These are phyloP conservation scores for Allomyces macrogynus DNA, from an alignment of 192 early-diverging fungal species.

Conservation along the genomic window DNA sequence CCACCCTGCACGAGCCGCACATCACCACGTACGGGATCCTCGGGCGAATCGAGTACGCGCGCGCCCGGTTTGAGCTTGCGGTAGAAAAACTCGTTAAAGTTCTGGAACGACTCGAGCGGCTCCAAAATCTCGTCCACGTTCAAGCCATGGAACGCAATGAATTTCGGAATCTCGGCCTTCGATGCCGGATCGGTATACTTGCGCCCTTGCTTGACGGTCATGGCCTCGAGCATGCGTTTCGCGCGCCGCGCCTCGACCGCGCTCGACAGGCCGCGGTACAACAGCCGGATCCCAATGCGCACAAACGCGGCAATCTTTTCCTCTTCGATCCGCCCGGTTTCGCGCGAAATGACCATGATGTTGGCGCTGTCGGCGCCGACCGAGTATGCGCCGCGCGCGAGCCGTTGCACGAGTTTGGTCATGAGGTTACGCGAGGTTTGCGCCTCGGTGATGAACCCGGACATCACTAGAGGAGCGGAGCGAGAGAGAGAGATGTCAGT, in stretches of 20 bases:
- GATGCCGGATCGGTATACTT: slow-evolving; percentile 46
- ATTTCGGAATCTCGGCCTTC: slow-evolving; percentile 39
- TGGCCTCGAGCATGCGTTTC: slow-evolving; percentile 16
- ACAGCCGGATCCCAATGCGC: slow-evolving; percentile 7
- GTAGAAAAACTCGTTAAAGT: slow-evolving; percentile 75
- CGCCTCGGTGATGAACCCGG: slow-evolving; percentile 54
- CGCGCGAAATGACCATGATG: slow-evolving; percentile 53
- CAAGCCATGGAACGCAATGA: slow-evolving; percentile 50
- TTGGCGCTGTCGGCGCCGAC: slow-evolving; percentile 41
- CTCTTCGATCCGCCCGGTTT: slow-evolving; percentile 42
- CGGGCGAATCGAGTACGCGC: slow-evolving; percentile 16
- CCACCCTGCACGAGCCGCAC: no score
- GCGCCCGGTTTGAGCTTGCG: slow-evolving; percentile 51
- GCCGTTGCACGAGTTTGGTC: slow-evolving; percentile 35
- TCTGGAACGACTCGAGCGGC: slow-evolving; percentile 42
- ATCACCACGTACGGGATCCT: no score
- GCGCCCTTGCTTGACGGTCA: slow-evolving; percentile 43
- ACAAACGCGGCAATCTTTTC: slow-evolving; percentile 62
- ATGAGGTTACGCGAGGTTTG: slow-evolving; percentile 52
- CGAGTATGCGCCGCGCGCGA: slow-evolving; percentile 38
- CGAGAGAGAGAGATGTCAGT: no score
- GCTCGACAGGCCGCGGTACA: neutral
- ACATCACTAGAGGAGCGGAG: slow-evolving; percentile 26
- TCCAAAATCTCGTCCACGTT: slow-evolving; percentile 44
- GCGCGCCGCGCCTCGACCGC: neutral